Base-by-base conservation (phyloP, 257 asterid genomes). In the Paulownia fortunei region DNA sequence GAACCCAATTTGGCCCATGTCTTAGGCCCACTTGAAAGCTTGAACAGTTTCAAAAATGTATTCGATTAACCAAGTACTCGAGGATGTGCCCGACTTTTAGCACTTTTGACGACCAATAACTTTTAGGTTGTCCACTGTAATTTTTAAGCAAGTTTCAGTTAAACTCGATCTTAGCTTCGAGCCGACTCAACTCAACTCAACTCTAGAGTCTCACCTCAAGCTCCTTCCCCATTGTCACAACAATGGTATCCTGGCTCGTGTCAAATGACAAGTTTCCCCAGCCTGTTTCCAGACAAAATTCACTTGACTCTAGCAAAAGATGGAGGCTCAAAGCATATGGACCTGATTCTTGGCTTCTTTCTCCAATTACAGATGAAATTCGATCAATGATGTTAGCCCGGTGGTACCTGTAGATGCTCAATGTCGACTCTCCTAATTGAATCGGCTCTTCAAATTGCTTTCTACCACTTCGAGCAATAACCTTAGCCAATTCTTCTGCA, bases 351-450 rank as follows among this genome's bases (percentile, higher is more conserved):
- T 63, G 66, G 68, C 26, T 62, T 49, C 46, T 75, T 47, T 74
- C 58, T 23, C 44, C 73, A 42, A 34, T 44, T 30, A 32, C 11
- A 4, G 82, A 76, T 51, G 87, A 84, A 18, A 15, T 76, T 26
- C 74, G 82, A 18, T 83, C 80, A 16, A 47, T 78, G 64, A 74
- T 71, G 59, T 78, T 84, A 65, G 88, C 83, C 30, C 82, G 81
- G 72, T 78, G 84, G 76, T 87, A 88, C 76, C 88, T 80, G 75
- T 81, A 85, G 30, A 88, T 71, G 82, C 79, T 84, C 77, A 86
- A 49, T 26, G 73, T 79, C 4, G 86, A 65, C 67, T 79, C 85
- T 5, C 70, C 76, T 42, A 83, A 70, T 47, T 78, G 55, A 34
- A 81, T 66, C 15, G 58, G 24, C 21, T 78, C 80, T 61, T 55